Conservation (phyloP, 2,329 filamentous ascomycete species). For the Sporothrix brasiliensis region DNA sequence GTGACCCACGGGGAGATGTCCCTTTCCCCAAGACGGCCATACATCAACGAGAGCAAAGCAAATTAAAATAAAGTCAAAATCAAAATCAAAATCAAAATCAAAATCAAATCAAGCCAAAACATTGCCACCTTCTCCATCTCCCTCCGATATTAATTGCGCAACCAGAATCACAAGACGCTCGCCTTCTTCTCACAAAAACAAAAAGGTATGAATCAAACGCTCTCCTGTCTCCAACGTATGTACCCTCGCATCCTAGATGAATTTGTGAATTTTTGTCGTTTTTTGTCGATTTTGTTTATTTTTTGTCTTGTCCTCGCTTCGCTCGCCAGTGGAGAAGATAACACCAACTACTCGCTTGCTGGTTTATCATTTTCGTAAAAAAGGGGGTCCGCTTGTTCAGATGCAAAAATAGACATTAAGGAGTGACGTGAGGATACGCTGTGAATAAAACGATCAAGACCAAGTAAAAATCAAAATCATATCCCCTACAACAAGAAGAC, state of each 20-base stretch:
- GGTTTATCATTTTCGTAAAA: not conserved
- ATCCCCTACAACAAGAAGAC: not conserved
- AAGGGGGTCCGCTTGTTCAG: conserved; percentile 15
- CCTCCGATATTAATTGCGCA: not conserved
- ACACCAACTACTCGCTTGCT: too few relatives aligned
- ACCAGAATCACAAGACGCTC: not conserved
- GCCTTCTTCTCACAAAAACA: not conserved
- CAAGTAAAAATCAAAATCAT: not conserved
- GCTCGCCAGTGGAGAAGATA: not conserved
- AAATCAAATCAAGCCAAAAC: not conserved
- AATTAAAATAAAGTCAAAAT: conserved; percentile 8
- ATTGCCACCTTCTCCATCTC: not conserved
- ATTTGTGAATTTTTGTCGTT: not conserved
- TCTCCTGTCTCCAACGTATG: not conserved
- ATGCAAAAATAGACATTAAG: conserved; percentile 29
- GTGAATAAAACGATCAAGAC: not conserved
- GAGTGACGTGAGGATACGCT: conserved; percentile 26
- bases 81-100: conserved; percentile 1
- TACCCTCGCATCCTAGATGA: conserved; percentile 11
- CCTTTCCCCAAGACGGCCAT: not conserved
- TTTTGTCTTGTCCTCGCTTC: not conserved
- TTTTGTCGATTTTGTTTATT: not conserved
- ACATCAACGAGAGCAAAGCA: not conserved
- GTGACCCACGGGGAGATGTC: not conserved
- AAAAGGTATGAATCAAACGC: not conserved